Conservation (phyloP, 2,329 filamentous ascomycete species). For the Claviceps fusiformis region DNA sequence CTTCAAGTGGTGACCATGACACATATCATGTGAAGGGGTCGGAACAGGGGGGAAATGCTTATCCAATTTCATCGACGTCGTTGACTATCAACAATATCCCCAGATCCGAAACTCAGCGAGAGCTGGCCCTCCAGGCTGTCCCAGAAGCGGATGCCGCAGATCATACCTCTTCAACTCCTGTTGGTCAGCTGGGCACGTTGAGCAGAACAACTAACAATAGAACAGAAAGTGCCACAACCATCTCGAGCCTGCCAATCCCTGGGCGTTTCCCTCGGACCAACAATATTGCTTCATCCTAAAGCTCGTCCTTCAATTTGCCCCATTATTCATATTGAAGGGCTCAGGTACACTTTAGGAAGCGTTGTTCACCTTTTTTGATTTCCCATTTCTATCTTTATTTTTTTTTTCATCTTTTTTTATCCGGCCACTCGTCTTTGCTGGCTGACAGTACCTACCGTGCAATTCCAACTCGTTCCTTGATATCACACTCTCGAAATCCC, state of each 20-base stretch:
- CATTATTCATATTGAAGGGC: neutral
- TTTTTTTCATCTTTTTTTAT: too few relatives aligned
- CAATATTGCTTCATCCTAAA: conserved; percentile 24
- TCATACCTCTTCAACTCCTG: conserved; percentile 5
- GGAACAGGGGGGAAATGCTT: conserved; percentile 4
- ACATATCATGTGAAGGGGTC: conserved; percentile 8
- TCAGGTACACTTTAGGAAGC: neutral
- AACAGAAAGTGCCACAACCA: conserved; percentile 35
- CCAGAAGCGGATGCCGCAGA: conserved; percentile 9
- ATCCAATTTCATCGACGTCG: conserved; percentile 7
- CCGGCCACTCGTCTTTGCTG: neutral
- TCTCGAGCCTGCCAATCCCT: conserved; percentile 56
- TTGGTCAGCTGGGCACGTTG: conserved; percentile 1
- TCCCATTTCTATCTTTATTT: neutral
- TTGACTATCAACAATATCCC: conserved; percentile 7
- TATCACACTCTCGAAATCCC: too few relatives aligned
- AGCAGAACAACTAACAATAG: conserved; percentile 17
- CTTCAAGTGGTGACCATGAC: neutral
- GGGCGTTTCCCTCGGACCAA: conserved; percentile 44
- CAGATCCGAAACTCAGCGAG: conserved; percentile 12
- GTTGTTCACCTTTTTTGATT: neutral
- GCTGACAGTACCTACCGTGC: neutral
- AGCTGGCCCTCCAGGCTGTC: conserved; percentile 7
- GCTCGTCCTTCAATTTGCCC: neutral
- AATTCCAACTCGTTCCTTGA: neutral